phyloP scores from a whole-genome alignment of 164 flowering plant genomes.

The Stephania yunnanensis region DNA sequence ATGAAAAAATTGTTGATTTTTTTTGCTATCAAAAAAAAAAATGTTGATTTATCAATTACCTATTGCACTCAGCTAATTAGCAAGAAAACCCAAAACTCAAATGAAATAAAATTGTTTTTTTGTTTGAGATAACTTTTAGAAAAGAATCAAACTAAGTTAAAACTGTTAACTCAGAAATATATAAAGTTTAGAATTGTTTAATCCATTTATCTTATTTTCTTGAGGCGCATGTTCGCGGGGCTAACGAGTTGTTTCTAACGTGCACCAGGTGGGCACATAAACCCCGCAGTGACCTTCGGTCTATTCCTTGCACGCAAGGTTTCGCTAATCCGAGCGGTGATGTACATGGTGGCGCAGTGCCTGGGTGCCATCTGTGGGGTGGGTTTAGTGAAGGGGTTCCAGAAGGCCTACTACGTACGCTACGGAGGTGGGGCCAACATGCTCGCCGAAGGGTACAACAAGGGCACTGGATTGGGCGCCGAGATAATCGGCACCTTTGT shows the following conservation, averaged over 20 bases:
- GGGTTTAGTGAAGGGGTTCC: conserved; percentile 37
- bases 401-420: conserved; percentile 19
- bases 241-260: background rate
- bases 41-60: too few species aligned
- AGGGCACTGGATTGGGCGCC: conserved; percentile 27
- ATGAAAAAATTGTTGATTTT: too few species aligned
- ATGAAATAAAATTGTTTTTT: too few species aligned
- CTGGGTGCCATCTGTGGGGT: conserved; percentile 41
- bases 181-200: too few species aligned
- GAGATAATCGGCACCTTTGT: conserved; percentile 38
- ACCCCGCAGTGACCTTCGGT: conserved; percentile 37
- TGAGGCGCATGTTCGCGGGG: background rate
- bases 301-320: conserved; percentile 38
- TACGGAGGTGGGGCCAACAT: conserved; percentile 38
- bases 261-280: conserved; percentile 43
- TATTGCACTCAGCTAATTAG: too few species aligned
- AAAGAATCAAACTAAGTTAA: too few species aligned
- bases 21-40: too few species aligned
- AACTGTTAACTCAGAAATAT: too few species aligned
- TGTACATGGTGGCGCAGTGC: conserved; percentile 46
- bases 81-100: too few species aligned
- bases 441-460: conserved; percentile 27
- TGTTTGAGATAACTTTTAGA: too few species aligned
- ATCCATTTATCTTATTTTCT: too few species aligned
- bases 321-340: conserved; percentile 31